Conservation (phyloP, 352 stramenopile genomes). For the Globisporangium spinosum region DNA sequence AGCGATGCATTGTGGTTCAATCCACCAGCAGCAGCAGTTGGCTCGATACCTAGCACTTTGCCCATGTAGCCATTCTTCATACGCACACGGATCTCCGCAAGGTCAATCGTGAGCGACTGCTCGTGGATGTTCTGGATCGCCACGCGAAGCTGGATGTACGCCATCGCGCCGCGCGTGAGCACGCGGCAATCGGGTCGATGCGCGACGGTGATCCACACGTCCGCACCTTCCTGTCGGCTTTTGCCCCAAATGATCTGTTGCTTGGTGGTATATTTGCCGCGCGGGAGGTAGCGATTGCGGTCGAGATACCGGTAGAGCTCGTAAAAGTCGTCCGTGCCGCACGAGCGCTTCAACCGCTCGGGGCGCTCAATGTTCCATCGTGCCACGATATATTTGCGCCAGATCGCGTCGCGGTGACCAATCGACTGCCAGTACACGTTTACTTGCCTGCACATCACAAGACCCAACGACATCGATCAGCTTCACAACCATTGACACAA, state of each 20-base stretch:
- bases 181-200: conserved; percentile 67
- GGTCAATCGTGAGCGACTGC: conserved; percentile 49
- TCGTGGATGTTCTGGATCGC: conserved; percentile 67
- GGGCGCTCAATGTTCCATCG: conserved; percentile 50
- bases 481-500: background rate
- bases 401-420: conserved; percentile 48
- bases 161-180: conserved; percentile 22
- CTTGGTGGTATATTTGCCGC: conserved; percentile 63
- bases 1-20: conserved; percentile 23
- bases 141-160: conserved; percentile 64
- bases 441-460: conserved; percentile 33
- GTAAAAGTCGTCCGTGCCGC: conserved; percentile 43
- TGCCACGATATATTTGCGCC: conserved; percentile 39
- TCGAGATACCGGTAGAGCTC: conserved; percentile 66
- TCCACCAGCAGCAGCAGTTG: background rate
- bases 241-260: conserved; percentile 71
- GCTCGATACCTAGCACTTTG: conserved; percentile 34
- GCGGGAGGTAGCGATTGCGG: conserved; percentile 47
- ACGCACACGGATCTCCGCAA: conserved; percentile 57
- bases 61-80: conserved; percentile 66
- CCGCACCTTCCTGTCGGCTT: conserved; percentile 52
- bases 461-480: background rate
- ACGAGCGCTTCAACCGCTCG: conserved; percentile 40
- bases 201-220: conserved; percentile 71
- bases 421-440: conserved; percentile 49